Evolutionary conservation across 148 eudicot species (phyloP), one percentile per base, ranked within the genome.

Genomic region (Chenopodium berlandieri): DNA sequence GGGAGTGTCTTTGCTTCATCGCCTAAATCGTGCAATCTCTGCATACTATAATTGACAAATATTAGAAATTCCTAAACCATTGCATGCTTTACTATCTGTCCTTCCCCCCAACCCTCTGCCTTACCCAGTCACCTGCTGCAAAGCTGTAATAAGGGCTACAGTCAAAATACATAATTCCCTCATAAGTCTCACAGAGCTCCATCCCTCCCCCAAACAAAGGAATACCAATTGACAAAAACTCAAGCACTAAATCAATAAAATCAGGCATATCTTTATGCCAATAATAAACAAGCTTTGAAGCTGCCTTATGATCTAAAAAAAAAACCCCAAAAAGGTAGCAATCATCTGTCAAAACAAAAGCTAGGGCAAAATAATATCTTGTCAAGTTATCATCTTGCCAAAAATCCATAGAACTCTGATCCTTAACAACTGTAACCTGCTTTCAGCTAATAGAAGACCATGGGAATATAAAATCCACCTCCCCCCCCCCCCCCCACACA

Each of bases 1-100:
- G 99, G 99, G 78, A 96, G 93, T 67, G 89, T 76, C 86, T 90
- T 94, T 67, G 99, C 86, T 87, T 96, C 99, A 66, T 91, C 97
- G 54, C 94, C 97, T 79, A 94, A 87, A 82, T 85, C 93, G 81
- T 91, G 89, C 84, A 94, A 84, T 82, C 92, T 83, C 88, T 96
- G 99, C 84, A 91, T 82, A 84, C 99, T 96, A 87, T 82, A 84
- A 83, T 63, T 75, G 30, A 86, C 58, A 80, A 75, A 78, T 80
- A 80, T 79, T 64, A 82, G 77, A 78, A 58, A 37, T 60, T 70
- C 75, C 82, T 44, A 46, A 54, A 75, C 17, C 14, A 62, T 47
- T 37, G 23, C 67, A 52, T 34, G 40, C 56, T 73, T 50, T 23
- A 27, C 70, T 14, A 64, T 7, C n/a, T 6, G 7, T 20, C 63